Base-by-base conservation (phyloP, 352 stramenopile species). In the Globisporangium iwayamae region DNA sequence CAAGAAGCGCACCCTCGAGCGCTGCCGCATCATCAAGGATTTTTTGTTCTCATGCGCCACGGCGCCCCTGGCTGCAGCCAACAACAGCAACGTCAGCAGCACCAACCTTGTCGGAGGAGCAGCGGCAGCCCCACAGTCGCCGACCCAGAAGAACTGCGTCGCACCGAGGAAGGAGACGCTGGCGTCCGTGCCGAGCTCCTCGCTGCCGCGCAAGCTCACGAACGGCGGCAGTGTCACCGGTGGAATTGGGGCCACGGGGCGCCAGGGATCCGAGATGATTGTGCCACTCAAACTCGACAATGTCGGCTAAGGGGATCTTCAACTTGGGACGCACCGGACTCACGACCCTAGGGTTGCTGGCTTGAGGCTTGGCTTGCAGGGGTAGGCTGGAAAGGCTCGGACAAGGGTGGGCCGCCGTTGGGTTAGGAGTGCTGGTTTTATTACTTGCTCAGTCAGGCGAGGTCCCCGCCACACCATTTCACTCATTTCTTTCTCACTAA, bases 21-120 rank as follows among this genome's bases (percentile, higher is more conserved):
- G 79, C 18, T 91, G 79, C 66, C 71, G 70, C 2, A 63, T 74
- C 5, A 87, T 91, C 59, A 86, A 88, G 60, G 70, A 78, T 16
- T 90, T 89, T 39, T 54, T 81, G 14, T 50, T 71, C 10, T 72
- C 66, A 38, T 66, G 62, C 56, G 62, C 41, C 39, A 46, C 39
- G 32, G 56, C 30, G 32, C 39, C 36, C 4, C 8, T 54, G 8
- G 14, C 28, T 1, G 36, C 30, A 16, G 3, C 28, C 50, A 32
- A 56, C 50, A 34, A 30, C 30, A 36, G 32, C 32, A 11, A n/a
- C 32, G 16, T 51, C 28, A 22, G 32, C 50, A 32, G 8, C 52
- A n/a, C 32, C 10, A 39, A 52, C 46, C 9, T n/a, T 30, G n/a
- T 30, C 18, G 20, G 9, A n/a, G 8, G 13, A 22, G 43, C 16